phyloP scores from a whole-genome alignment of 805 yeast genomes.

The Schwanniomyces yamadae region DNA sequence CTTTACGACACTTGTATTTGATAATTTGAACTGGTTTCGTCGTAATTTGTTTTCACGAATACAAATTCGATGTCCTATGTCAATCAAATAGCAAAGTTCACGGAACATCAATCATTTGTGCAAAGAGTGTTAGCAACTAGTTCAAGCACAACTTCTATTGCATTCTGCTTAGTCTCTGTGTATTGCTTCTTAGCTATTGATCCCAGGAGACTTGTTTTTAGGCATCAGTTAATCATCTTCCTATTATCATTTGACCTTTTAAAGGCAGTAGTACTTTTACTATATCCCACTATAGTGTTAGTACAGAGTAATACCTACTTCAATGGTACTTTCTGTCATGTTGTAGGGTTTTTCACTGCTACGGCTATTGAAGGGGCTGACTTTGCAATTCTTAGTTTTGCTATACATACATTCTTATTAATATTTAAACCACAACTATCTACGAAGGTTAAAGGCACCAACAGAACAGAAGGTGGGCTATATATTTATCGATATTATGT shows the following conservation, averaged over 20 bases:
- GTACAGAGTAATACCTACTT: conserved; percentile 44
- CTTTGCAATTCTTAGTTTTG: conserved; percentile 75
- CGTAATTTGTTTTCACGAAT: too few species aligned
- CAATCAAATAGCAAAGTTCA: conserved; percentile 30
- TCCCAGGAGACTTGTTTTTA: conserved; percentile 58
- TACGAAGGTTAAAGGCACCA: conserved; percentile 40
- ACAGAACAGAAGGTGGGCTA: conserved; percentile 67
- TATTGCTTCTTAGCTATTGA: conserved; percentile 64
- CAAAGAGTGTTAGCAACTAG: conserved; percentile 39
- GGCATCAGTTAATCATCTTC: conserved; percentile 68
- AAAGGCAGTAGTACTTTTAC: conserved; percentile 65
- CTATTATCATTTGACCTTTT: conserved; percentile 71
- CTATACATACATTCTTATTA: conserved; percentile 74
- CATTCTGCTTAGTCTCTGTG: conserved; percentile 56
- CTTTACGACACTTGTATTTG: too few species aligned
- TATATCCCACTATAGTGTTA: conserved; percentile 64
- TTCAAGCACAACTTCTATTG: conserved; percentile 38
- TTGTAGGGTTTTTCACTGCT: conserved; percentile 80
- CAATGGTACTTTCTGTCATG: conserved; percentile 53
- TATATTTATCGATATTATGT: conserved; percentile 56
- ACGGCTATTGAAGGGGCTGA: conserved; percentile 84
- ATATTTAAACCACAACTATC: conserved; percentile 60
- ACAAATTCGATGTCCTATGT: neutral
- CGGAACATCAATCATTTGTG: conserved; percentile 23
- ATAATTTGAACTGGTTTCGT: too few species aligned